Conservation (phyloP, 1,139 yeast genomes). For the Candida sp. region DNA sequence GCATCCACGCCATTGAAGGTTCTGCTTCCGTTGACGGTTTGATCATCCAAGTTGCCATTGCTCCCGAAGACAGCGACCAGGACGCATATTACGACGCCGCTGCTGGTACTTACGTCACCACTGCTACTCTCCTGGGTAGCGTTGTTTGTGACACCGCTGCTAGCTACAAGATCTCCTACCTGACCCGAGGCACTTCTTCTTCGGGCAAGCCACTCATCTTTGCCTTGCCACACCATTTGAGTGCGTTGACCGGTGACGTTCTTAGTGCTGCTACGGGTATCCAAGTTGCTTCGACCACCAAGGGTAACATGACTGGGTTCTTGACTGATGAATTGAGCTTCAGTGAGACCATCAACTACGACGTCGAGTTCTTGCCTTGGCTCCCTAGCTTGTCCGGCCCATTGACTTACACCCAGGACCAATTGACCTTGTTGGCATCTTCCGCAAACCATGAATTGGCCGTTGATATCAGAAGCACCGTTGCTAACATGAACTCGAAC, state of each 20-base stretch:
- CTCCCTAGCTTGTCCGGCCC: constrained; percentile 27
- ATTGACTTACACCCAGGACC: constrained; percentile 53
- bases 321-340: constrained; percentile 53
- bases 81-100: constrained; percentile 53
- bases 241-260: constrained; percentile 47
- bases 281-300: constrained; percentile 58
- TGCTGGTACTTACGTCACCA: constrained; percentile 50
- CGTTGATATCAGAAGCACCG: constrained; percentile 57
- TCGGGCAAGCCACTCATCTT: constrained; percentile 59
- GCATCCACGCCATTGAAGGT: constrained; percentile 55
- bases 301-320: constrained; percentile 70
- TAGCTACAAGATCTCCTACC: constrained; percentile 55
- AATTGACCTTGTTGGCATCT: constrained; percentile 53
- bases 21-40: constrained; percentile 52
- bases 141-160: constrained; percentile 31
- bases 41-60: constrained; percentile 52
- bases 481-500: constrained; percentile 53
- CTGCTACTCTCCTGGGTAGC: constrained; percentile 33
- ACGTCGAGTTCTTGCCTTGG: constrained; percentile 69
- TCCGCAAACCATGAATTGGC: constrained; percentile 62
- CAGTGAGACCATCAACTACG: constrained; percentile 52
- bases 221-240: constrained; percentile 76
- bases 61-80: constrained; percentile 39
- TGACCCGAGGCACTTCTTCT: constrained; percentile 55
- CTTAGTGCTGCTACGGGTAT: constrained; percentile 49